These are phyloP conservation scores for Stagonosporopsis vannaccii DNA, from an alignment of 2,329 filamentous ascomycete species.

Conservation along the genomic window DNA sequence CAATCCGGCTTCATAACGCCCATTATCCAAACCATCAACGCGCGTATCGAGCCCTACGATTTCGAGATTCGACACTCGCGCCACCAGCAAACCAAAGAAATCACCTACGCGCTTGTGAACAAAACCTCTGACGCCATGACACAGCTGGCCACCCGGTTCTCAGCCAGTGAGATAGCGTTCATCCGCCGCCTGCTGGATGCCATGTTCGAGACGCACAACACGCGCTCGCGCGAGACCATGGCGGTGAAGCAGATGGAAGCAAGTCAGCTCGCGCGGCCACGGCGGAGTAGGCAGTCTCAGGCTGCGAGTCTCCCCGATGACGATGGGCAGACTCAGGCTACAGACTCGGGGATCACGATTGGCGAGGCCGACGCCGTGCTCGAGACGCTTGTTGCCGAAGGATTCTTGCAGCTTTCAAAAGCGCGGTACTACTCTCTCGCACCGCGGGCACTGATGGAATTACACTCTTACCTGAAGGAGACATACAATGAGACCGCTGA, in stretches of 20 bases:
- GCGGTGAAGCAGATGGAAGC: slow-evolving; percentile 83
- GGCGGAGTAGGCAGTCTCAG: slow-evolving; percentile 38
- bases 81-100: slow-evolving; percentile 70
- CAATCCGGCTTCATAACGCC: slow-evolving; percentile 68
- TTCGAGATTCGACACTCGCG: slow-evolving; percentile 80
- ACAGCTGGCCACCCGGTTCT: slow-evolving; percentile 83
- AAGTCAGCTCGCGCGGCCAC: slow-evolving; percentile 66
- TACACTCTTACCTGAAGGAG: slow-evolving; percentile 82
- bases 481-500: slow-evolving; percentile 75
- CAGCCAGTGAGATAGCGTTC: slow-evolving; percentile 85
- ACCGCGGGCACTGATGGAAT: slow-evolving; percentile 81
- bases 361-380: slow-evolving; percentile 79
- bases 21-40: slow-evolving; percentile 74
- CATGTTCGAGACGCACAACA: slow-evolving; percentile 93
- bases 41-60: slow-evolving; percentile 79
- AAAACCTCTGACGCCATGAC: slow-evolving; percentile 77
- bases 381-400: slow-evolving; percentile 73
- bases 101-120: slow-evolving; percentile 87
- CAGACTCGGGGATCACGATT: slow-evolving; percentile 68
- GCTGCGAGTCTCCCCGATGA: slow-evolving; percentile 24
- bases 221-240: slow-evolving; percentile 79
- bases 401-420: slow-evolving; percentile 81
- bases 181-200: slow-evolving; percentile 86
- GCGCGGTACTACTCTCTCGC: slow-evolving; percentile 78
- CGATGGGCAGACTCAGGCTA: slow-evolving; percentile 48